Base-by-base conservation (phyloP, 108 stramenopile genomes). In the Skeletonema costatum region DNA sequence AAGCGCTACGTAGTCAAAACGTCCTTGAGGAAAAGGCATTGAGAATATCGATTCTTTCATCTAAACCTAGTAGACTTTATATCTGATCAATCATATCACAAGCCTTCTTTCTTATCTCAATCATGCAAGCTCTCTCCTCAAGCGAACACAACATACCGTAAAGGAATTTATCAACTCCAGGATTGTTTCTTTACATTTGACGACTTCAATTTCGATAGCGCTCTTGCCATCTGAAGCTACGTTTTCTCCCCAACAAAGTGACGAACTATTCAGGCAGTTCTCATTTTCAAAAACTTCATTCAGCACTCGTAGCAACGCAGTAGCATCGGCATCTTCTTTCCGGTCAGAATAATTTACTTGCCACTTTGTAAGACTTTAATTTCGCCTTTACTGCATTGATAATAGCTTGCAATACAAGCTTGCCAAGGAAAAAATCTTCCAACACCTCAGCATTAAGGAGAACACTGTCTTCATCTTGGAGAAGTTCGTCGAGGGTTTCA, bases 341-440 rank as follows among this genome's bases (percentile, higher is more conserved):
- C n/a, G n/a, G n/a, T n/a, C n/a, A n/a, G n/a, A n/a, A n/a, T n/a
- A 74, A 36, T 53, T 36, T 10, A 21, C 16, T 14, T 53, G 76
- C 16, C n/a, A 62, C 69, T 64, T 73, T 80, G 74, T 75, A 72
- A 12, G 32, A 53, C 42, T 50, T 64, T 19, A 70, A 32, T 72
- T 89, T 87, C 64, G 44, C 30, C 17, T 75, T 56, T 35, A 89
- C 76, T 29, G 84, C 83, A 25, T 73, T 66, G 19, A 86, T 68
- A 29, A 95, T 68, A 5, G 88, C 60, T 30, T 77, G 61, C 16
- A 87, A 83, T 9, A 89, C 91, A 16, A 94, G 77, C 16, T 87
- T 84, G 1, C 93, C 91, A 42, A 92, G 78, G 76, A 88, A 94
- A 58, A 73, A 87, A 78, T 94, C 91, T 39, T 84, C 77, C 13